Evolutionary conservation across 345 rosid species (phyloP).

Genomic region (Rubroshorea leprosula): DNA sequence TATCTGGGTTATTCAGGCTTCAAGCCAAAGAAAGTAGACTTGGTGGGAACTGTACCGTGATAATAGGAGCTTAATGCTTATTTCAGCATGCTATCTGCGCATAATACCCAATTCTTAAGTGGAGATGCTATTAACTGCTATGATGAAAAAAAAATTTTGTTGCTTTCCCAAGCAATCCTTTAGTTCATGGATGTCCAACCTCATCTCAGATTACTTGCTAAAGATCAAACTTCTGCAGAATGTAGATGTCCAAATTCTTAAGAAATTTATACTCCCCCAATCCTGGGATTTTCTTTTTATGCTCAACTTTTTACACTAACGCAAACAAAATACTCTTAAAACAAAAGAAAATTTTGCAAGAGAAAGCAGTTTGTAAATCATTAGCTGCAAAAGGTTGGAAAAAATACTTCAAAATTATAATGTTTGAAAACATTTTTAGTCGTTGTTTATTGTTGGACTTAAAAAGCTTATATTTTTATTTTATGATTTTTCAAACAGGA

Average conservation of each 20-base stretch:
- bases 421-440: background rate
- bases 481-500: slow-evolving; percentile 38
- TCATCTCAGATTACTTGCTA: background rate
- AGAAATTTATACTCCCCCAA: background rate
- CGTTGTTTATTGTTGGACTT: background rate
- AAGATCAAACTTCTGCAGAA: background rate
- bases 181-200: background rate
- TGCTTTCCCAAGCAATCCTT: background rate
- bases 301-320: background rate
- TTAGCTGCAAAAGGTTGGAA: background rate
- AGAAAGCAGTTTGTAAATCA: background rate
- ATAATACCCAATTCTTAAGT: background rate
- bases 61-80: background rate
- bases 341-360: background rate
- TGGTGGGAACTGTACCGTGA: background rate
- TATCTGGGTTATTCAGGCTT: background rate
- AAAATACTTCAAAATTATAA: background rate
- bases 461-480: slow-evolving; percentile 1
- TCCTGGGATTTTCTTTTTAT: background rate
- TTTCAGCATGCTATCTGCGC: background rate
- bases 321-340: background rate
- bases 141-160: background rate
- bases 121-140: background rate
- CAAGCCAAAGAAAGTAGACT: background rate
- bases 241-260: background rate